Evolutionary conservation across 345 rosid species (phyloP).

Genomic region (Mangifera indica): DNA sequence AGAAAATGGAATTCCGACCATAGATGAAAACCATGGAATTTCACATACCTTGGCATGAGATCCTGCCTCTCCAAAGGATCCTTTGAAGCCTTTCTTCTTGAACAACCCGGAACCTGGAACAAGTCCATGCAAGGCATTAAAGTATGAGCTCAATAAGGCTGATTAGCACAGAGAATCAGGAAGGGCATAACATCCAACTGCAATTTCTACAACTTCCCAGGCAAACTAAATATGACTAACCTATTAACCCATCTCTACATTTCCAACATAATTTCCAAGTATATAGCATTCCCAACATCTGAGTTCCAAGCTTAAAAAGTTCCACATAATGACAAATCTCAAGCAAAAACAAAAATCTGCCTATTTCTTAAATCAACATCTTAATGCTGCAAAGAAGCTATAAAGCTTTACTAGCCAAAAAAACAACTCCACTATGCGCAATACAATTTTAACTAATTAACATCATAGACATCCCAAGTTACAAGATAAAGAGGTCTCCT

Average conservation of each 20-base stretch:
- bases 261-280: not conserved
- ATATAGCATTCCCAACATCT: not conserved
- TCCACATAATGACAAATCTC: too few relatives aligned
- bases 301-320: not conserved
- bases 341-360: too few relatives aligned
- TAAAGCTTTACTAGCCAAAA: not conserved
- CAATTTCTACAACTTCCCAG: not conserved
- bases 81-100: conserved; percentile 75
- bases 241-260: not conserved
- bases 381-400: not conserved
- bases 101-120: conserved; percentile 77
- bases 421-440: not conserved
- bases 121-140: not conserved
- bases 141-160: not conserved
- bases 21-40: not conserved
- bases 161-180: not conserved
- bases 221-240: conserved; percentile 1
- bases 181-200: too few relatives aligned
- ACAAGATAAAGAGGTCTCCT: not conserved
- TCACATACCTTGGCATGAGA: conserved; percentile 79
- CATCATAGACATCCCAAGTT: not conserved
- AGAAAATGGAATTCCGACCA: not conserved
- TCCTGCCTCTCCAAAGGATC: conserved; percentile 80
- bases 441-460: not conserved
- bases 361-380: not conserved